Evolutionary conservation across 306 rosid genomes (phyloP).

Genomic region (Ziziphus jujuba): DNA sequence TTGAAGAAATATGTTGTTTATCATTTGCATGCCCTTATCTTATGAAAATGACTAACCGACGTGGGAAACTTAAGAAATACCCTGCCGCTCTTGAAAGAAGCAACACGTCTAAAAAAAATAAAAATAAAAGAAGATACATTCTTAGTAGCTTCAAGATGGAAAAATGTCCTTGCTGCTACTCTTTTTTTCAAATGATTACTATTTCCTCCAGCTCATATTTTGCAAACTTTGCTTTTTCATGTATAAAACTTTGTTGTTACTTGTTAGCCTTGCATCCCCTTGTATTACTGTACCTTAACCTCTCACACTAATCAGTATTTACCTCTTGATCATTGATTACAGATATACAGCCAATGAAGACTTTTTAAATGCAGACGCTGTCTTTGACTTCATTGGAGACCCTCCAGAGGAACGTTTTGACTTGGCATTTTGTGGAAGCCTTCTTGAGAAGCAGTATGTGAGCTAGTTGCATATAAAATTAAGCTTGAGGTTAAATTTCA

Average conservation of each 20-base stretch:
- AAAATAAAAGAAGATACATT: too few relatives aligned
- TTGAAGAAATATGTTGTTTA: background rate
- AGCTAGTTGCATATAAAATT: constrained; percentile 35
- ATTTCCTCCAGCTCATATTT: too few relatives aligned
- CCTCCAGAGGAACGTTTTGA: constrained; percentile 93
- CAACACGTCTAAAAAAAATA: too few relatives aligned
- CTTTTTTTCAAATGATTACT: too few relatives aligned
- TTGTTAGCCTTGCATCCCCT: background rate
- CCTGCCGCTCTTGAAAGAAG: too few relatives aligned
- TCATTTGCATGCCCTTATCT: background rate
- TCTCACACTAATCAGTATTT: background rate
- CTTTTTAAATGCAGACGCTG: constrained; percentile 83
- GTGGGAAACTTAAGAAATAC: too few relatives aligned
- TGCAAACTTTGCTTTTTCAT: too few relatives aligned
- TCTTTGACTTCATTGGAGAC: constrained; percentile 90
- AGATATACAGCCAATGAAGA: constrained; percentile 92
- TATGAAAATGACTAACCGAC: too few relatives aligned
- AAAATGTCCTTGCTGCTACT: too few relatives aligned
- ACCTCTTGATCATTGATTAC: constrained; percentile 27
- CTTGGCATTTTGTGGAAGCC: constrained; percentile 82
- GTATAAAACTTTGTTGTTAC: too few relatives aligned
- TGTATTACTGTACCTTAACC: background rate
- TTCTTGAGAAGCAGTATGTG: constrained; percentile 85
- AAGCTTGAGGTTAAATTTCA: background rate
- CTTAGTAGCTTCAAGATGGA: too few relatives aligned